A percentile compares a stretch with the other conserved stretches of the same genome.
Evolutionary conservation across 2,329 filamentous ascomycete genomes (phyloP).

Genomic region (Fusarium tuaranense): DNA sequence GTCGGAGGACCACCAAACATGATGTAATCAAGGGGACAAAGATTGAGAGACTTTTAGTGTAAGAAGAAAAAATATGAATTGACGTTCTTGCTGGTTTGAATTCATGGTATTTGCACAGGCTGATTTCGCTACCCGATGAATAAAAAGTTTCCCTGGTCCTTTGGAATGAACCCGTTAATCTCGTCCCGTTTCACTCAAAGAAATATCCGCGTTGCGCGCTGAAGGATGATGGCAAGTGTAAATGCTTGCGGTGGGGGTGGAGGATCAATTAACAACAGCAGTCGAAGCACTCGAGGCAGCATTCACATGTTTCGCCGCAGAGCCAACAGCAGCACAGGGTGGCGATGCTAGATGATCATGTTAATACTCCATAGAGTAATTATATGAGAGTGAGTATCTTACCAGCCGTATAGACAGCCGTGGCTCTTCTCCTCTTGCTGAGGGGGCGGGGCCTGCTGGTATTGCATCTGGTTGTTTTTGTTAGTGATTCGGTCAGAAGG

Average conservation of each 20-base stretch:
- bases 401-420: slow-evolving; percentile 56
- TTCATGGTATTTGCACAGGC: slow-evolving; percentile 21
- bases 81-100: slow-evolving; percentile 4
- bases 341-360: slow-evolving; percentile 47
- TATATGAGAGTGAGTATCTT: neutral
- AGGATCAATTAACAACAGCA: slow-evolving; percentile 51
- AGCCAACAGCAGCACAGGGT: slow-evolving; percentile 59
- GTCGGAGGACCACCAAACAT: neutral
- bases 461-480: slow-evolving; percentile 46
- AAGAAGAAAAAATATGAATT: neutral
- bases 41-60: neutral
- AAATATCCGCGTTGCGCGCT: neutral
- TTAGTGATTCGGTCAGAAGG: neutral
- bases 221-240: neutral
- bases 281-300: slow-evolving; percentile 55
- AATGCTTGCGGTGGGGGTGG: neutral
- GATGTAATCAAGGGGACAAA: neutral
- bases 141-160: neutral
- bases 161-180: slow-evolving; percentile 5
- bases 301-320: slow-evolving; percentile 58
- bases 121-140: slow-evolving; percentile 4
- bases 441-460: slow-evolving; percentile 48
- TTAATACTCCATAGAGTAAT: too few relatives aligned
- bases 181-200: neutral
- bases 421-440: slow-evolving; percentile 53